Base-by-base conservation (phyloP, 2,329 filamentous ascomycete species). In the Aspergillus cejpii region DNA sequence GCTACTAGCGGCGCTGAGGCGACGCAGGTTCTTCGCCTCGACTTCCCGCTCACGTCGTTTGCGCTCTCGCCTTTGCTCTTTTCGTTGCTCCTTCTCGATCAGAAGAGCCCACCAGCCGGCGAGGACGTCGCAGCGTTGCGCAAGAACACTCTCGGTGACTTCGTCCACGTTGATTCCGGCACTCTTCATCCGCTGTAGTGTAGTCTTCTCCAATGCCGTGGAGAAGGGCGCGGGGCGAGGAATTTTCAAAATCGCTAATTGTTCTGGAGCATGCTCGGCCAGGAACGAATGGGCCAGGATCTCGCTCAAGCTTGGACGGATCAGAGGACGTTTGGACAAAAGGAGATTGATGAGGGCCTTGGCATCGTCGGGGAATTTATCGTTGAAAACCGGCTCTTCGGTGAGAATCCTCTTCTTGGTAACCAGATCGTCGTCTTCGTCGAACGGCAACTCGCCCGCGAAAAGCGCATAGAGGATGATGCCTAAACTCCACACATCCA, bases 401-500 rank as follows among this genome's bases (percentile, higher is more conserved):
- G 80, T 81, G 44, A 98, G 71, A 47, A 98, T 98, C 64, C 80
- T 86, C 7, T 75, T 79, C 59, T 95, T 88, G 24, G 92, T 98
- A 24, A 84, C 76, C 52, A 80, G 84, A 62, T 98, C 92, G 60
- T 94, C 85, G 62, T 98, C 92, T 53, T 97, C 92, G 67, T 98
- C 92, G 58, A 94, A 98, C 0, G 92, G 92, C 31, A 98, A 74
- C 51, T 87, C 79, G 45, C 87, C 87, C 21, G 87, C 85, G 24
- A 92, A 74, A 53, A 92, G 72, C 29, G 90, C 87, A 66, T 88
- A 92, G 34, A 92, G 76, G 60, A 95, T 95, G 52, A 95, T 89
- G 49, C 89, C 89, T 62, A 90, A 85, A 67, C 91, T 97, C 92
- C 92, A 98, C 3, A 98, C 89, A 61, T 98, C 92, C 39, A 98